Evolutionary conservation across 306 rosid species (phyloP).

Genomic region (Prunus kanzakura): DNA sequence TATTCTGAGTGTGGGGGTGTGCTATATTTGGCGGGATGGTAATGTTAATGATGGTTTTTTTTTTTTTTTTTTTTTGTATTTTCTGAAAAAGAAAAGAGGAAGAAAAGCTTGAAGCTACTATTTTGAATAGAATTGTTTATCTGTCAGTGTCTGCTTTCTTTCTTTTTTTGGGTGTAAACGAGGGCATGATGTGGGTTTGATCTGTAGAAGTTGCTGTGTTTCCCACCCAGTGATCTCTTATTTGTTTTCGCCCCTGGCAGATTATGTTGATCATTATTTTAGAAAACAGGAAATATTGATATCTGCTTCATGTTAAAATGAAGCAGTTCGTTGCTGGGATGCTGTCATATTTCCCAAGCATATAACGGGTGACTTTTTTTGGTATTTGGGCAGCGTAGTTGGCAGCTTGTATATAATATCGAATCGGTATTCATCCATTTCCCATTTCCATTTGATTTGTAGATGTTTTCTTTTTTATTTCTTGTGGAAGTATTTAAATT

Average conservation of each 20-base stretch:
- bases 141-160: background rate
- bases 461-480: too few species aligned
- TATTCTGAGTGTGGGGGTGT: background rate
- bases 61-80: background rate
- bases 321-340: background rate
- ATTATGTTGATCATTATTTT: background rate
- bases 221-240: too few species aligned
- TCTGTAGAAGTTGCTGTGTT: background rate
- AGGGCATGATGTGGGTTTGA: background rate
- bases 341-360: background rate
- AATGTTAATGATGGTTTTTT: background rate
- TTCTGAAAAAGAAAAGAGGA: too few species aligned
- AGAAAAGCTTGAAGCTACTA: background rate
- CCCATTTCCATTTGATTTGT: too few species aligned
- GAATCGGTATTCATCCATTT: too few species aligned
- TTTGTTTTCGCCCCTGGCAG: background rate
- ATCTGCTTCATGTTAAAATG: background rate
- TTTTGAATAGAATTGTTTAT: background rate
- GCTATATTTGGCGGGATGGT: background rate
- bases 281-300: background rate
- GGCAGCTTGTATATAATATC: too few species aligned
- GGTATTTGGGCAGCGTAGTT: background rate
- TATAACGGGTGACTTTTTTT: background rate
- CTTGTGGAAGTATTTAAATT: too few species aligned
- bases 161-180: background rate